These are phyloP conservation scores for Clitocybe nebularis DNA, from an alignment of 1,284 basidiomycete species.

Conservation along the genomic window DNA sequence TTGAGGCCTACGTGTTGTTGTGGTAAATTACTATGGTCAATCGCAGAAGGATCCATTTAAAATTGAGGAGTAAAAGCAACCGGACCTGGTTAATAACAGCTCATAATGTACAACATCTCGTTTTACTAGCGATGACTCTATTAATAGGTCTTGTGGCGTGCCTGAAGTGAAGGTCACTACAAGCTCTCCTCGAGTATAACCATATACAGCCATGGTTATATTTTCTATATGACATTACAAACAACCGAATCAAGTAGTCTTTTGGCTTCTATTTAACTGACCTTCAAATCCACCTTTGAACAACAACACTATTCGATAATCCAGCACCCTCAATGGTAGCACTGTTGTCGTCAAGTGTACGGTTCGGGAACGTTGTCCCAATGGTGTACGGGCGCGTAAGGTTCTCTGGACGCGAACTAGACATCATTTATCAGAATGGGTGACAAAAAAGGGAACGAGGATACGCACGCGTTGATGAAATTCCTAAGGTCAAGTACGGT, in stretches of 20 bases:
- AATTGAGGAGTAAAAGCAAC: too few relatives aligned
- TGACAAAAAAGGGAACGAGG: constrained; percentile 5
- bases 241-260: background rate
- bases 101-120: too few relatives aligned
- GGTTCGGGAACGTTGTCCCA: constrained; percentile 83
- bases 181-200: too few relatives aligned
- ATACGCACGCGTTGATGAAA: constrained; percentile 86
- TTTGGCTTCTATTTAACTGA: constrained; percentile 8
- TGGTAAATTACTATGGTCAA: too few relatives aligned
- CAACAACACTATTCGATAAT: constrained; percentile 79
- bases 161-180: too few relatives aligned
- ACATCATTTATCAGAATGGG: constrained; percentile 1
- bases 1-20: too few relatives aligned
- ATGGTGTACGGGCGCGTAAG: constrained; percentile 68
- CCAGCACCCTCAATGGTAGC: constrained; percentile 75
- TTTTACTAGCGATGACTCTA: too few relatives aligned
- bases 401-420: constrained; percentile 73
- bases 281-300: constrained; percentile 71
- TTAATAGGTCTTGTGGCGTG: too few relatives aligned
- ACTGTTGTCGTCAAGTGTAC: constrained; percentile 61
- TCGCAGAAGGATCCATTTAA: too few relatives aligned
- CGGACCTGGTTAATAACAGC: too few relatives aligned
- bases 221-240: constrained; percentile 1
- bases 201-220: too few relatives aligned
- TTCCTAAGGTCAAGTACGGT: constrained; percentile 84